phyloP scores from a whole-genome alignment of 108 stramenopile species.

The Nannochloropsis salina region DNA sequence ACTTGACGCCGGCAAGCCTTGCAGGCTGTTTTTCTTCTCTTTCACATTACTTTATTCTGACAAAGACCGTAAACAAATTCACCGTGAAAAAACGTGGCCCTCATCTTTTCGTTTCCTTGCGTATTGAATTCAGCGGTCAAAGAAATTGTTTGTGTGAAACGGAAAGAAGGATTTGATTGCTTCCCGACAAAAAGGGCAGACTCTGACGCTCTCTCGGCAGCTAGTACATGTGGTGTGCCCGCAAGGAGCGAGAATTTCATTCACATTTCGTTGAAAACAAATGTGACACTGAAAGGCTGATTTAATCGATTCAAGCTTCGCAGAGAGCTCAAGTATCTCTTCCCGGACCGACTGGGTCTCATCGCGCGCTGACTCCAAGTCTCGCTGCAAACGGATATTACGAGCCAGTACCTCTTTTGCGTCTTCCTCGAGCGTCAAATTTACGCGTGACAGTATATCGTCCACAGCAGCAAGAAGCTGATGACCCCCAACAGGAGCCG shows the following conservation, averaged over 20 bases:
- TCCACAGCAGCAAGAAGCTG: conserved; percentile 17
- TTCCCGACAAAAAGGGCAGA: conserved; percentile 1
- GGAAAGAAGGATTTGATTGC: background rate
- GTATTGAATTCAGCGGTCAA: background rate
- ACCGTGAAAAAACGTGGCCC: too few species aligned
- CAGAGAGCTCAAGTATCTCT: background rate
- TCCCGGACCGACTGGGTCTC: background rate
- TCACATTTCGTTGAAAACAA: conserved; percentile 15
- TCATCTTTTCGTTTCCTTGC: too few species aligned
- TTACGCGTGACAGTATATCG: conserved; percentile 14
- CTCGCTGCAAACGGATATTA: background rate
- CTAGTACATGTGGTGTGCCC: background rate
- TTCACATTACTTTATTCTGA: too few species aligned
- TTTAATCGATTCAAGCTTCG: conserved; percentile 1
- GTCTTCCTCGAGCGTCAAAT: background rate
- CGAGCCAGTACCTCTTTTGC: conserved; percentile 12
- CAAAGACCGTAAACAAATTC: too few species aligned
- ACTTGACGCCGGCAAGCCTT: too few species aligned
- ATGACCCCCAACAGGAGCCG: background rate
- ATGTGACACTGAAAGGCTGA: conserved; percentile 17
- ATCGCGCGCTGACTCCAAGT: background rate
- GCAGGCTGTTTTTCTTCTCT: too few species aligned
- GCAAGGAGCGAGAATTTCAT: conserved; percentile 16
- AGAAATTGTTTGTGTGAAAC: background rate
- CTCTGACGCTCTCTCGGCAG: background rate